These are phyloP conservation scores for Carex myosuroides DNA, from an alignment of 176 grass and related monocot species.

Conservation along the genomic window DNA sequence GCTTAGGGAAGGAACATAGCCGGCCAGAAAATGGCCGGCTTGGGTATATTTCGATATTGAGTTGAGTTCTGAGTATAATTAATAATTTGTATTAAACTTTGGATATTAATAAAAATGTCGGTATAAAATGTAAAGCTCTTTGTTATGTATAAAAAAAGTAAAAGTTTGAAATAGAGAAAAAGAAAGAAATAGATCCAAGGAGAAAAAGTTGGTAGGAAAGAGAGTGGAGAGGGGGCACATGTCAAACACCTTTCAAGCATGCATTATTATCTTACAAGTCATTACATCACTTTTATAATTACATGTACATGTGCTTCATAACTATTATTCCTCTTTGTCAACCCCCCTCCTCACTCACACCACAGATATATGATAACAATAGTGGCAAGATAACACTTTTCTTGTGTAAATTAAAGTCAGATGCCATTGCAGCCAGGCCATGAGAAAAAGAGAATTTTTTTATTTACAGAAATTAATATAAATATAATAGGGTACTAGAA, in stretches of 20 bases:
- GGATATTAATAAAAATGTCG: too few species aligned
- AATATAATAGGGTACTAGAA: too few species aligned
- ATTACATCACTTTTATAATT: slow-evolving; percentile 1
- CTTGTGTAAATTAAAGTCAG: neutral
- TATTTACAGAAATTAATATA: too few species aligned
- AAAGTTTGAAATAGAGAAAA: neutral
- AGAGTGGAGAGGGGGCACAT: neutral
- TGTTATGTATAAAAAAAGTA: neutral
- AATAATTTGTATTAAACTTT: too few species aligned
- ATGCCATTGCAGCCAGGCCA: neutral
- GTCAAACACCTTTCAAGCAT: neutral
- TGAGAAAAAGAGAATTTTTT: neutral
- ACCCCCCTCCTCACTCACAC: too few species aligned
- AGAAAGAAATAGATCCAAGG: neutral
- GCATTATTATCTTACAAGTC: neutral
- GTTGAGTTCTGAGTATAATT: too few species aligned
- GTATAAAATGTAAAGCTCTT: neutral
- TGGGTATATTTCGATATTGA: too few species aligned
- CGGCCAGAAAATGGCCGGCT: too few species aligned
- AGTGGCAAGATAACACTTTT: neutral
- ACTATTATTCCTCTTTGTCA: neutral
- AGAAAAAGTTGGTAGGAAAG: neutral
- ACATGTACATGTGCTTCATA: slow-evolving; percentile 11
- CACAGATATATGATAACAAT: neutral
- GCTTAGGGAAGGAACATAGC: too few species aligned